Percentiles rank a stretch among this genome's conserved stretches.
Evolutionary conservation across 129 eudicot species (phyloP).

Genomic region (Tagetes erecta): DNA sequence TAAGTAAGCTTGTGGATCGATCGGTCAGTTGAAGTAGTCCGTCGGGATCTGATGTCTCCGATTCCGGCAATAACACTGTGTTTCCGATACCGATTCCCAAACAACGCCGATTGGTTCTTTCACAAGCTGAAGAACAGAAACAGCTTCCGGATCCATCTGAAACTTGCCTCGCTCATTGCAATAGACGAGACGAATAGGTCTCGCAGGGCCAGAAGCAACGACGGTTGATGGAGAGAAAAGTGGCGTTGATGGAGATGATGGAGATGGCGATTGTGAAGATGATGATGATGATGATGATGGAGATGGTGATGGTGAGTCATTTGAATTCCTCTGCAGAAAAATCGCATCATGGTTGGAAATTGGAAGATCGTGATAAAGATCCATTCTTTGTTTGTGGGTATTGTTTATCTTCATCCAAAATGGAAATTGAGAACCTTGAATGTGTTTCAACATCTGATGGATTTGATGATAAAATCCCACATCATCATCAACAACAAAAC

Average conservation of each 20-base stretch:
- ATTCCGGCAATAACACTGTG: no score
- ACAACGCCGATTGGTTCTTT: slow-evolving; percentile 97
- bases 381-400: no score
- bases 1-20: slow-evolving; percentile 22
- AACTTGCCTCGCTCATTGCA: slow-evolving; percentile 88
- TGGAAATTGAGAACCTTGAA: no score
- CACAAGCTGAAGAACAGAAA: slow-evolving; percentile 87
- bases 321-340: slow-evolving; percentile 50
- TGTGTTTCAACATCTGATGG: no score
- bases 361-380: no score
- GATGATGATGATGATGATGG: slow-evolving; percentile 12
- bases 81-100: slow-evolving; percentile 34
- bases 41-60: no score
- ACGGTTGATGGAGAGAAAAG: slow-evolving; percentile 40
- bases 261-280: slow-evolving; percentile 44
- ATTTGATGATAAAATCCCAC: no score
- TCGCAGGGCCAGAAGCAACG: slow-evolving; percentile 70
- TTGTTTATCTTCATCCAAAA: no score
- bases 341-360: slow-evolving; percentile 32
- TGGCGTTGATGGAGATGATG: slow-evolving; percentile 28
- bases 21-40: neutral
- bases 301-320: slow-evolving; percentile 19
- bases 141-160: slow-evolving; percentile 96
- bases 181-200: slow-evolving; percentile 92
- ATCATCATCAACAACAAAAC: no score